phyloP scores from a whole-genome alignment of 1,139 yeast species.

The Kazachstania sp. region DNA sequence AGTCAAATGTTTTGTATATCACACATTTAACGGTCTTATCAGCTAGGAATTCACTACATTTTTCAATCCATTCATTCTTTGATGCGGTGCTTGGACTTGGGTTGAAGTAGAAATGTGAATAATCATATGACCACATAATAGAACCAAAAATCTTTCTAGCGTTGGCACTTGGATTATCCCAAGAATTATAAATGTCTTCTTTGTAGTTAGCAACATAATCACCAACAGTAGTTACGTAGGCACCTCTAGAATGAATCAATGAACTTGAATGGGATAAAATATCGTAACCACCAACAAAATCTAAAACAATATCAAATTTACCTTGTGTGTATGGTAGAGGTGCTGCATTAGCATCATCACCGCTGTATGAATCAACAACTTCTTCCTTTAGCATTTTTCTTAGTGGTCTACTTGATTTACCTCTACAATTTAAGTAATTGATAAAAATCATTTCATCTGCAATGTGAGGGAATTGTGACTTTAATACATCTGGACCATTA shows the following conservation, averaged over 20 bases:
- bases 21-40: conserved; percentile 36
- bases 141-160: conserved; percentile 33
- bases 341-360: conserved; percentile 1
- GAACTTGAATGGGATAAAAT: conserved; percentile 28
- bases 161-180: conserved; percentile 34
- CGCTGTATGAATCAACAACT: conserved; percentile 9
- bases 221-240: conserved; percentile 49
- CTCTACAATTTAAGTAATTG: conserved; percentile 26
- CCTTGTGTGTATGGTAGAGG: conserved; percentile 28
- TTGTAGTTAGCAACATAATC: conserved; percentile 37
- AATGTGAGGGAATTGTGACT: conserved; percentile 22
- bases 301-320: conserved; percentile 39
- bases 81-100: conserved; percentile 22
- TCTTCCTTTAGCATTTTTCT: conserved; percentile 23
- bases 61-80: conserved; percentile 29
- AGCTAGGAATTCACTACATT: conserved; percentile 38
- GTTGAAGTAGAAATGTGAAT: conserved; percentile 31
- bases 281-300: conserved; percentile 42
- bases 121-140: conserved; percentile 31
- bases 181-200: conserved; percentile 31
- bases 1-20: conserved; percentile 49
- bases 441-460: conserved; percentile 27
- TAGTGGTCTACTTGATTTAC: conserved; percentile 27
- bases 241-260: conserved; percentile 36
- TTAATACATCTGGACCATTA: conserved; percentile 29